Percentiles rank a stretch among this genome's conserved stretches.
Conservation (phyloP, 768 basidiomycete species). For the Rhizopogon vulgaris region DNA sequence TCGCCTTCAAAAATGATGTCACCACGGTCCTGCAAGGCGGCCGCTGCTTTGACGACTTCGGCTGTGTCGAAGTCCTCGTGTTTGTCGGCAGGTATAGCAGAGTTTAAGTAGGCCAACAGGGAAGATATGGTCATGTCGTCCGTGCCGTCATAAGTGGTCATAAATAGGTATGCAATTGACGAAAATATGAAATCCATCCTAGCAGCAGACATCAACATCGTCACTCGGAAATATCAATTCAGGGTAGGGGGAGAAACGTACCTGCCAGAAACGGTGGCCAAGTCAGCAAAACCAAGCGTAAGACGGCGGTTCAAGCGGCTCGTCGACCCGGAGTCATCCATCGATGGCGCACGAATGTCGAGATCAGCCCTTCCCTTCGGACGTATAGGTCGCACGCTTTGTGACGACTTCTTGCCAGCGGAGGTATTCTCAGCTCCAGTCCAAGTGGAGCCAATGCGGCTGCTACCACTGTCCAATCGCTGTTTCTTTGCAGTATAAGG, state of each 20-base stretch:
- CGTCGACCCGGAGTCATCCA: slow-evolving; percentile 11
- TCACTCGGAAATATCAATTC: slow-evolving; percentile 7
- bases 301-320: slow-evolving; percentile 22
- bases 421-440: slow-evolving; percentile 1
- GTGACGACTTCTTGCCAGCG: slow-evolving; percentile 19
- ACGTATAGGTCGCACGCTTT: slow-evolving; percentile 18
- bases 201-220: background rate
- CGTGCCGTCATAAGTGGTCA: slow-evolving; percentile 55
- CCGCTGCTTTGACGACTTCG: slow-evolving; percentile 54
- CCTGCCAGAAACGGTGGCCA: slow-evolving; percentile 58
- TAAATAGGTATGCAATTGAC: slow-evolving; percentile 60
- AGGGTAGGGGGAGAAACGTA: slow-evolving; percentile 28
- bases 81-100: slow-evolving; percentile 71
- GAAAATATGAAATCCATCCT: slow-evolving; percentile 56
- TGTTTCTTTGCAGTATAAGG: slow-evolving; percentile 19
- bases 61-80: slow-evolving; percentile 78
- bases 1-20: slow-evolving; percentile 50
- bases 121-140: slow-evolving; percentile 70
- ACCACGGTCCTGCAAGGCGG: slow-evolving; percentile 39
- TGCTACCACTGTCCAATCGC: slow-evolving; percentile 9
- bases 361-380: slow-evolving; percentile 20
- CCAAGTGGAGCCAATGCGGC: slow-evolving; percentile 11
- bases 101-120: slow-evolving; percentile 66
- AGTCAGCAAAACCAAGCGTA: slow-evolving; percentile 41
- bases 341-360: slow-evolving; percentile 11